Base-by-base conservation (phyloP, 139 green algal genomes). In the Spirogloea muscicola region DNA sequence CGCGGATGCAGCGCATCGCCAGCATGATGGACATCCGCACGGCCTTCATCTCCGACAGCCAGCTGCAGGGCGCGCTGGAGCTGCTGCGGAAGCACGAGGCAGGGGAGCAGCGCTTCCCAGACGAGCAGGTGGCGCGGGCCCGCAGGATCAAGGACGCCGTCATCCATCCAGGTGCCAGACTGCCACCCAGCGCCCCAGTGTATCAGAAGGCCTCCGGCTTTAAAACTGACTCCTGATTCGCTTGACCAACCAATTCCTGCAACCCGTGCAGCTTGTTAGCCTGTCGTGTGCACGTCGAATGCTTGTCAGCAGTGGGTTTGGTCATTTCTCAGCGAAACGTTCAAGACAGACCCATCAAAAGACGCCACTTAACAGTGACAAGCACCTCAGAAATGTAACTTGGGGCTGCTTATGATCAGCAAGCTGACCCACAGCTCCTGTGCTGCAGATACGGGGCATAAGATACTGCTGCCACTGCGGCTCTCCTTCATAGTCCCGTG, bases 401-500 rank as follows among this genome's bases (percentile, higher is more conserved):
- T 10, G 55, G 10, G 18, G 25, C 25, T 39, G 13, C 25, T 34
- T 18, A 10, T 34, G 55, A 39, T 10, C 21, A 39, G 55, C 55
- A 64, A n/a, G n/a, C n/a, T n/a, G n/a, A n/a, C n/a, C n/a, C n/a
- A n/a, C n/a, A n/a, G n/a, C n/a, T n/a, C n/a, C 37, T 58, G n/a
- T 58, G 18, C 59, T 63, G 13, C 67, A 72, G 67, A 76, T 18
- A 76, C 67, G 6, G 67, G 67, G 16, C 34, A 76, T 16, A 76
- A 76, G 49, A 76, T 76, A 25, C 46, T 76, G 9, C 49, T 76
- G 27, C 67, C 67, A 18, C 67, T 76, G 37, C 46, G 67, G 13
- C 67, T 76, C 57, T 76, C 67, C 27, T 72, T 72, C 40, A 76
- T 76, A 36, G 39, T 76, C n/a, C 67, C 67, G 4, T 52, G 33